Base-by-base conservation (phyloP, 345 rosid species). In the Aquilaria sinensis region DNA sequence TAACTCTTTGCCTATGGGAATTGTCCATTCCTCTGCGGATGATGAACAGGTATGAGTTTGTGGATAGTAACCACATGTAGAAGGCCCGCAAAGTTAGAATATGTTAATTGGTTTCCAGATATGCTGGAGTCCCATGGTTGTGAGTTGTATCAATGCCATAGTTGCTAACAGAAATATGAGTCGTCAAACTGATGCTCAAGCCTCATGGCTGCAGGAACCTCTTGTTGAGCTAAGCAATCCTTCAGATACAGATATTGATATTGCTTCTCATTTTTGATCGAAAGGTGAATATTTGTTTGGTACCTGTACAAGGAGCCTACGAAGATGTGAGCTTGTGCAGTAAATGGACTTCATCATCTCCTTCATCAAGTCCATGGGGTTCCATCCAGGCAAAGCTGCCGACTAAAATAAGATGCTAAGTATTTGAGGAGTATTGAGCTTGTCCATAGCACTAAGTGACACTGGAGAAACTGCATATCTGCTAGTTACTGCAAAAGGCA, bases 161-260 rank as follows among this genome's bases (percentile, higher is more conserved):
- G 8, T 37, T 4, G 8, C 43, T 37, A 5, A 37, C 43, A 5
- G 3, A 37, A 37, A 3, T 37, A 37, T 4, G 43, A 37, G 37
- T 51, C 46, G 53, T 31, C 13, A 50, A 12, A 58, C 10, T 67
- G 58, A 61, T 57, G 34, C 37, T 9, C 15, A 55, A 54, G 46
- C 69, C 74, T 75, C 67, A 72, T 56, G 8, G 57, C 50, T 71
- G 74, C 86, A 85, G 92, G 92, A 81, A 64, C 74, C 84, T 15
- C 75, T 79, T 61, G 83, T 71, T 51, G 88, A 83, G 81, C 81
- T 81, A 12, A 72, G 79, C 43, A 76, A 79, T 75, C 79, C 88
- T 48, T 85, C 88, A n/a, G 84, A 85, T 74, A 75, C 86, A 63
- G 88, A 81, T 37, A 66, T 83, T 34, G 84, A 79, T 48, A 68